These are phyloP conservation scores for Pisolithus microcarpus DNA, from an alignment of 768 basidiomycete species.

Conservation along the genomic window DNA sequence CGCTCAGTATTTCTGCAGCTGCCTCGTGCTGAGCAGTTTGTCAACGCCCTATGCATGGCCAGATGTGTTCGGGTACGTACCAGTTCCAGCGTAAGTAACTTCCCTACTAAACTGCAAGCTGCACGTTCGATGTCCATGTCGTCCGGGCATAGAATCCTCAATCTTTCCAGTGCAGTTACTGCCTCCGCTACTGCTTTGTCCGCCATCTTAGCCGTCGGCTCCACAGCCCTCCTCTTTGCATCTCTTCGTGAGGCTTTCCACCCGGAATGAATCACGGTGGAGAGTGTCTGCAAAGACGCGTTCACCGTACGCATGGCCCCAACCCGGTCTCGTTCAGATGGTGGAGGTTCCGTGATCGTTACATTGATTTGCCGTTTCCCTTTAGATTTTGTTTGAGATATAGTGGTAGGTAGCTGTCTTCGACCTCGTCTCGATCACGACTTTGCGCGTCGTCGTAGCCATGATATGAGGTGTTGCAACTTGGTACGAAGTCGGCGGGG, in stretches of 20 bases:
- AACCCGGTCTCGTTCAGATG: slow-evolving; percentile 32
- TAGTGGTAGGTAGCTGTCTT: slow-evolving; percentile 17
- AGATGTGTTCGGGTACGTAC: slow-evolving; percentile 36
- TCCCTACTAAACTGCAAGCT: slow-evolving; percentile 58
- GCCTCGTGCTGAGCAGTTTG: slow-evolving; percentile 41
- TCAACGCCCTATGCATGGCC: neutral
- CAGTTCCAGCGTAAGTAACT: slow-evolving; percentile 62
- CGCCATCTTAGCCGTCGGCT: too few species aligned
- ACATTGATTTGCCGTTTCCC: slow-evolving; percentile 20
- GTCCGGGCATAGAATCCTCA: slow-evolving; percentile 40
- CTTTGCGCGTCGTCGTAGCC: neutral
- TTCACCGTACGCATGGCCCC: slow-evolving; percentile 62
- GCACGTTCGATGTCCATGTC: slow-evolving; percentile 69
- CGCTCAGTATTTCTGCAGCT: slow-evolving; percentile 39
- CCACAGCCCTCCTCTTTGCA: slow-evolving; percentile 14
- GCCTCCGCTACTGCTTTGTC: too few species aligned
- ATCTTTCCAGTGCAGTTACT: slow-evolving; percentile 23
- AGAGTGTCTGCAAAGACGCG: slow-evolving; percentile 49
- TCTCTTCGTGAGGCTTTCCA: slow-evolving; percentile 41
- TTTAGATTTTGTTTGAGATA: slow-evolving; percentile 20
- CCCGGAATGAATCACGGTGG: slow-evolving; percentile 45
- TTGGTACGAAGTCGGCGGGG: too few species aligned
- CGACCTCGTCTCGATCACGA: slow-evolving; percentile 11
- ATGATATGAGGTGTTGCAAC: neutral
- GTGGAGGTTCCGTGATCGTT: neutral